Conservation (phyloP, 257 asterid genomes). For the Cynanchum wilfordii region DNA sequence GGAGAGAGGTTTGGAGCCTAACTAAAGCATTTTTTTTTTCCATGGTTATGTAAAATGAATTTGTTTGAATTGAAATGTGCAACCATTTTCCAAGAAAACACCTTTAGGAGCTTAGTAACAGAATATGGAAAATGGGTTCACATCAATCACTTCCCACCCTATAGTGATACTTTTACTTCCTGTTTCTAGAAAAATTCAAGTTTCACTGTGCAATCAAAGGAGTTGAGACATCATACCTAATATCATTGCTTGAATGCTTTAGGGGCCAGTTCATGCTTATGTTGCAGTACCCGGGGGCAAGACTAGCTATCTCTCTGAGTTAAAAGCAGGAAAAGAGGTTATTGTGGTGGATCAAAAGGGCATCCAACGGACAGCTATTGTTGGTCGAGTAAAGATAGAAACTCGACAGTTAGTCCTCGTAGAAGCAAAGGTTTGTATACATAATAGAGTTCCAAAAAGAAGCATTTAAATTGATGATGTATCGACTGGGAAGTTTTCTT, state of each 20-base stretch:
- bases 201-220: background rate
- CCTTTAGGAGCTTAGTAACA: background rate
- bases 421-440: conserved; percentile 63
- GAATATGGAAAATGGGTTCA: background rate
- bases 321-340: conserved; percentile 76
- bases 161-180: background rate
- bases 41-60: background rate
- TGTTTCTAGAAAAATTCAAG: background rate
- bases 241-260: conserved; percentile 2
- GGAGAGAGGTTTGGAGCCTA: no score
- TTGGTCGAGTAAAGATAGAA: conserved; percentile 91
- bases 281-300: conserved; percentile 75
- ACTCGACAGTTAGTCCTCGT: conserved; percentile 72
- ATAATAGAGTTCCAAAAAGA: background rate
- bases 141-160: background rate
- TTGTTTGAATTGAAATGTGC: background rate
- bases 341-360: conserved; percentile 65
- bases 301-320: conserved; percentile 79
- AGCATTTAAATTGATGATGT: background rate
- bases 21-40: background rate
- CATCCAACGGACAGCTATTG: conserved; percentile 63
- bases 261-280: conserved; percentile 89
- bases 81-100: background rate
- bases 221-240: background rate
- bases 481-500: background rate